Percentiles rank a stretch among this genome's conserved stretches.
Evolutionary conservation across 2,329 filamentous ascomycete species (phyloP).

Genomic region (Nemania sp.): DNA sequence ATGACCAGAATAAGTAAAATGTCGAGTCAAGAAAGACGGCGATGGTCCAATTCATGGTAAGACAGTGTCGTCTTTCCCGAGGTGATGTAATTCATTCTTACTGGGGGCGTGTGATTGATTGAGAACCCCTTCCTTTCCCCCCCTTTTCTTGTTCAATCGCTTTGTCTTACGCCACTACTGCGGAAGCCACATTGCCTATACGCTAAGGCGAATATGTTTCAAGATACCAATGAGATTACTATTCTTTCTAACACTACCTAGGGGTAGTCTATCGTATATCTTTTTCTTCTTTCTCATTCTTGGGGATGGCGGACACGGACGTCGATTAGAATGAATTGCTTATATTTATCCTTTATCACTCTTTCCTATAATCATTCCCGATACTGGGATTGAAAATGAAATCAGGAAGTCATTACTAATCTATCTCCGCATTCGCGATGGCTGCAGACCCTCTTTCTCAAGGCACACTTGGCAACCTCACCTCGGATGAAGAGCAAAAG

Average conservation of each 20-base stretch:
- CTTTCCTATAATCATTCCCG: background rate
- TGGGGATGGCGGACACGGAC: background rate
- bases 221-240: background rate
- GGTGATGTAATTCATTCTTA: background rate
- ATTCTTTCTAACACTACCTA: background rate
- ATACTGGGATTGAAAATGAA: background rate
- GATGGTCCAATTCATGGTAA: background rate
- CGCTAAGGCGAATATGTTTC: constrained; percentile 2
- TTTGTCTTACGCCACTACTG: background rate
- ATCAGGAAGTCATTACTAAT: background rate
- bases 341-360: background rate
- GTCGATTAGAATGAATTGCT: background rate
- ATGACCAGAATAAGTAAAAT: background rate
- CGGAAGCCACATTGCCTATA: background rate
- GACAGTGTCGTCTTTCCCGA: background rate
- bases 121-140: background rate
- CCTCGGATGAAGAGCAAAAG: constrained; percentile 29
- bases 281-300: background rate
- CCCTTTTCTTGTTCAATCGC: background rate
- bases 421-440: constrained; percentile 6
- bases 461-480: constrained; percentile 30
- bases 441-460: background rate
- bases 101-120: constrained; percentile 12
- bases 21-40: background rate
- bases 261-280: background rate